Base-by-base conservation (phyloP, 345 rosid genomes). In the Salix exigua region DNA sequence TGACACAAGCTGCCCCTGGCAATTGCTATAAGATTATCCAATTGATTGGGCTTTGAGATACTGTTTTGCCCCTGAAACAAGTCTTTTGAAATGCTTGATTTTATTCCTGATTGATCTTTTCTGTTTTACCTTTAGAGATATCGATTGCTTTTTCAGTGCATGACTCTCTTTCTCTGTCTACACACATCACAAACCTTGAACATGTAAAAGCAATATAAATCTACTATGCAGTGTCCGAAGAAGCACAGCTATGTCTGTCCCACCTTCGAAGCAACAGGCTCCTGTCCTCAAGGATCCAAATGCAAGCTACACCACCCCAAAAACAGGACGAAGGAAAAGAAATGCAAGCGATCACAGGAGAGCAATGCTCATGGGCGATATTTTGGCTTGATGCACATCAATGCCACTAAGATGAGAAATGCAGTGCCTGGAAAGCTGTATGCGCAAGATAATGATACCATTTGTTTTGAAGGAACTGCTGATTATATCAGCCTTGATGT, bases 241-340 rank as follows among this genome's bases (percentile, higher is more conserved):
- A 94, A 91, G 92, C 98, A 94, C 89, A 92, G 90, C 82, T 88
- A 89, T 77, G 88, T 85, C 73, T 94, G 98, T 87, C 97, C 98
- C 25, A 72, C 66, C 55, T 92, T 86, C 44, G 91, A 91, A 83
- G 91, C 92, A 44, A 91, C 88, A 25, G 96, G 98, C 72, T 87
- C 86, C 62, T 94, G 98, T 83, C 81, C 92, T 58, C 87, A 85
- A 73, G 98, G 96, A 82, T 82, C 91, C 64, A 91, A 91, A 79
- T 92, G 98, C 92, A 92, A 90, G 87, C 96, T 92, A 78, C 97
- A 92, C 84, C 97, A 94, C 80, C 98, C 97, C 12, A 94, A 89
- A 83, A 82, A 76, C 19, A 87, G 79, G 71, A 81, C 78, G 85
- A 88, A 80, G 84, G 91, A 85, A 73, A 92, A 83, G 84, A 92